These are phyloP conservation scores for Aspergillus melleus DNA, from an alignment of 2,329 filamentous ascomycete genomes.

Conservation along the genomic window DNA sequence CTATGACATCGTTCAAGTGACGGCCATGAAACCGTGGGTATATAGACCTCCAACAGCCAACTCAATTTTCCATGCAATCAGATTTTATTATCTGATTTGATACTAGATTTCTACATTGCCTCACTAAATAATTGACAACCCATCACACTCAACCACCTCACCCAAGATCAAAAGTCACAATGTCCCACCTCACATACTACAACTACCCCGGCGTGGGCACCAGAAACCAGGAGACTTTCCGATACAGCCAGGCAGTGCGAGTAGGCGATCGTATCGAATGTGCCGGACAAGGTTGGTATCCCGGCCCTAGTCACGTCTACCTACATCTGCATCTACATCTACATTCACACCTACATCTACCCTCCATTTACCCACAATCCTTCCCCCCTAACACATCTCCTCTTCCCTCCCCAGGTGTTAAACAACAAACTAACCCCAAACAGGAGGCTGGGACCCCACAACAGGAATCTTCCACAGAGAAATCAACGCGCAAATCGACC, in stretches of 20 bases:
- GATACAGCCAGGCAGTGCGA: constrained; percentile 52
- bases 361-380: too few species aligned
- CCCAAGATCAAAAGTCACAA: constrained; percentile 12
- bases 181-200: constrained; percentile 42
- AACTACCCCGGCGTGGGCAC: constrained; percentile 43
- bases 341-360: not conserved
- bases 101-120: not conserved
- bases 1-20: too few species aligned
- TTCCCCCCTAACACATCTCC: too few species aligned
- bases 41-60: not conserved
- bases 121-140: not conserved
- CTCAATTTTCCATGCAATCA: not conserved
- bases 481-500: constrained; percentile 50
- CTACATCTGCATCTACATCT: not conserved
- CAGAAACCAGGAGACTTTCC: constrained; percentile 30
- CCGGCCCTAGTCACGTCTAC: not conserved
- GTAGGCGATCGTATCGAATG: constrained; percentile 51
- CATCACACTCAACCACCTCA: not conserved
- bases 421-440: not conserved
- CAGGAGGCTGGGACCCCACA: constrained; percentile 37
- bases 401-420: too few species aligned
- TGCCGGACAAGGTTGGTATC: constrained; percentile 25
- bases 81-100: too few species aligned
- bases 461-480: constrained; percentile 31
- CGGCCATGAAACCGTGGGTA: too few species aligned